Conservation (phyloP, 2,329 filamentous ascomycete species). For the Colletotrichum cereale region DNA sequence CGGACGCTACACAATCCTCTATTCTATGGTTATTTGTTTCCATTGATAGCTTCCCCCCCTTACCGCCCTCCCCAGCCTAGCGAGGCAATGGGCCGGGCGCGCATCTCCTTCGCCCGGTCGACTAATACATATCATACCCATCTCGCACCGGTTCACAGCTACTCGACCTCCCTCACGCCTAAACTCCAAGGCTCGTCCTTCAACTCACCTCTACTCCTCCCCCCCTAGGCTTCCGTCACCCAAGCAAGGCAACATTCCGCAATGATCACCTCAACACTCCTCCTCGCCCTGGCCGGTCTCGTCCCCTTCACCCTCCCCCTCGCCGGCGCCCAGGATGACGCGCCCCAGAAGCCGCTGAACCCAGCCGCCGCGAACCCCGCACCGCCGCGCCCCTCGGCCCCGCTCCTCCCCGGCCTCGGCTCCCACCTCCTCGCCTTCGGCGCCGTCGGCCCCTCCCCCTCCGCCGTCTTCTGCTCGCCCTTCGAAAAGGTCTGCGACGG, state of each 20-base stretch:
- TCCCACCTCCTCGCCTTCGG: conserved; percentile 42
- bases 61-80: not conserved
- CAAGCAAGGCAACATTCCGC: not conserved
- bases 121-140: not conserved
- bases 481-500: conserved; percentile 46
- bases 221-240: not conserved
- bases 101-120: not conserved
- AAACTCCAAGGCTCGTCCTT: not conserved
- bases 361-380: conserved; percentile 2
- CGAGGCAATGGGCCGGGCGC: not conserved
- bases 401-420: conserved; percentile 41
- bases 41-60: not conserved
- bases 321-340: not conserved
- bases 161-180: too few relatives aligned
- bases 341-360: not conserved
- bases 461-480: conserved; percentile 41
- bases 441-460: conserved; percentile 1
- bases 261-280: conserved; percentile 4
- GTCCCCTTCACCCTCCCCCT: not conserved
- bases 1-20: not conserved
- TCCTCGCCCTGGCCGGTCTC: not conserved
- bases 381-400: conserved; percentile 11
- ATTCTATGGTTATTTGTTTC: not conserved
- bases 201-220: too few relatives aligned
- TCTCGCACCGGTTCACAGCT: not conserved